A percentile compares a stretch with the other conserved stretches of the same genome.
Conservation (phyloP, 257 asterid genomes). For the Fraxinus excelsior region DNA sequence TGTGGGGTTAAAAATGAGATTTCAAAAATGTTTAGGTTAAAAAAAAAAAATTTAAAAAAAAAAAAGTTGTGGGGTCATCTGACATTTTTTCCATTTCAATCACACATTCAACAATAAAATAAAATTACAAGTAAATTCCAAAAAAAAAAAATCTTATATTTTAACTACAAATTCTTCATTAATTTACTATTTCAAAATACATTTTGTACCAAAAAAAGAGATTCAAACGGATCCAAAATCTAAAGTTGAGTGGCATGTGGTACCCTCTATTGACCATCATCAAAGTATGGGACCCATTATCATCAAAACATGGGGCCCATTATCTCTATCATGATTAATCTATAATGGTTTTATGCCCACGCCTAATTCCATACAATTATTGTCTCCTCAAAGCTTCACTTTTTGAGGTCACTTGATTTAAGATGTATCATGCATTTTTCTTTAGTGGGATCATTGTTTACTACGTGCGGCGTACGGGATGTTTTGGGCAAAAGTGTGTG, state of each 20-base stretch:
- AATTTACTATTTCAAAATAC: too few relatives aligned
- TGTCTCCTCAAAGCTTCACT: conserved; percentile 36
- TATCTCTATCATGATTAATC: conserved; percentile 49
- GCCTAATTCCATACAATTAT: conserved; percentile 61
- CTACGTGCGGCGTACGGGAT: conserved; percentile 18
- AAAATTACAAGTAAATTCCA: too few relatives aligned
- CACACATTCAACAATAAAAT: too few relatives aligned
- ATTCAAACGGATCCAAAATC: too few relatives aligned
- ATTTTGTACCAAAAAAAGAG: too few relatives aligned
- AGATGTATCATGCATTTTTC: not conserved
- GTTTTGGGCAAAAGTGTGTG: not conserved
- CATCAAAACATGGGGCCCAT: conserved; percentile 30
- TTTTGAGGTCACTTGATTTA: conserved; percentile 14
- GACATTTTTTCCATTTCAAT: too few relatives aligned
- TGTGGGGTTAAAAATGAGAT: too few relatives aligned
- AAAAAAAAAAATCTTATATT: too few relatives aligned
- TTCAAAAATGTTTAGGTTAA: too few relatives aligned
- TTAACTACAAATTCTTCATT: too few relatives aligned
- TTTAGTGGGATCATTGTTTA: conserved; percentile 8
- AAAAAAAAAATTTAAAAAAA: too few relatives aligned
- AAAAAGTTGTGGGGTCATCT: too few relatives aligned
- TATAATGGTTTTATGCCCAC: conserved; percentile 55
- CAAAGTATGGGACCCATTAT: conserved; percentile 42
- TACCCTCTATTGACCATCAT: conserved; percentile 31
- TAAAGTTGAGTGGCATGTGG: conserved; percentile 28